A percentile compares a stretch with the other conserved stretches of the same genome.
phyloP scores from a whole-genome alignment of 768 basidiomycete species.

The Collybia sp. region DNA sequence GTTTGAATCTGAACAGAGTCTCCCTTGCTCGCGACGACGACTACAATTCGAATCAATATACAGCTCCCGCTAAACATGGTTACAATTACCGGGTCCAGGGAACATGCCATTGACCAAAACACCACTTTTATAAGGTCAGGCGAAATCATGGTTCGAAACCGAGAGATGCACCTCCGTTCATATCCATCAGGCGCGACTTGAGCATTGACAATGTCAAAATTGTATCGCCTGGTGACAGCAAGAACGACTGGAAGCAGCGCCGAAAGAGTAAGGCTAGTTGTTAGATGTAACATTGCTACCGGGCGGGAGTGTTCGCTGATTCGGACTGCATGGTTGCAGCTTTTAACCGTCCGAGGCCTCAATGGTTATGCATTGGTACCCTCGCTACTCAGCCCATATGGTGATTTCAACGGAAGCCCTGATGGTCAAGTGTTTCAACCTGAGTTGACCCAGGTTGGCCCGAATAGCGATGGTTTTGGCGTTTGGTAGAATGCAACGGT shows the following conservation, averaged over 20 bases:
- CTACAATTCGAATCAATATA: not conserved
- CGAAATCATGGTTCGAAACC: not conserved
- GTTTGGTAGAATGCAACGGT: too few species aligned
- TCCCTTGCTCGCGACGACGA: slow-evolving; percentile 16
- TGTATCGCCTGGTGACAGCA: slow-evolving; percentile 7
- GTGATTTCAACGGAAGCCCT: too few species aligned
- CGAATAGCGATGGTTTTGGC: too few species aligned
- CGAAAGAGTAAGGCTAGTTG: slow-evolving; percentile 2
- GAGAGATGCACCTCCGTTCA: slow-evolving; percentile 7
- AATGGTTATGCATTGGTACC: too few species aligned
- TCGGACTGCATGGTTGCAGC: too few species aligned
- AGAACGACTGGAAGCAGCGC: slow-evolving; percentile 8
- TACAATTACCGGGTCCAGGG: slow-evolving; percentile 15
- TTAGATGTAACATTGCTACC: slow-evolving; percentile 7
- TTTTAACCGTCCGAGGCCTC: too few species aligned
- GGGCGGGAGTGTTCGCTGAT: too few species aligned
- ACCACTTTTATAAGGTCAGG: slow-evolving; percentile 8
- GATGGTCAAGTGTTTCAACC: too few species aligned
- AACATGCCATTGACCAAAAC: slow-evolving; percentile 22
- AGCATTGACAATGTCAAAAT: slow-evolving; percentile 14
- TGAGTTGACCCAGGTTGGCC: too few species aligned
- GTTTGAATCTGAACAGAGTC: slow-evolving; percentile 23
- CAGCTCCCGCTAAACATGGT: too few species aligned
- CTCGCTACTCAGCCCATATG: too few species aligned
- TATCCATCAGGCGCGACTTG: slow-evolving; percentile 18